Evolutionary conservation across 192 early-diverging fungal genomes (phyloP).

Genomic region (Neocallimastix lanati): DNA sequence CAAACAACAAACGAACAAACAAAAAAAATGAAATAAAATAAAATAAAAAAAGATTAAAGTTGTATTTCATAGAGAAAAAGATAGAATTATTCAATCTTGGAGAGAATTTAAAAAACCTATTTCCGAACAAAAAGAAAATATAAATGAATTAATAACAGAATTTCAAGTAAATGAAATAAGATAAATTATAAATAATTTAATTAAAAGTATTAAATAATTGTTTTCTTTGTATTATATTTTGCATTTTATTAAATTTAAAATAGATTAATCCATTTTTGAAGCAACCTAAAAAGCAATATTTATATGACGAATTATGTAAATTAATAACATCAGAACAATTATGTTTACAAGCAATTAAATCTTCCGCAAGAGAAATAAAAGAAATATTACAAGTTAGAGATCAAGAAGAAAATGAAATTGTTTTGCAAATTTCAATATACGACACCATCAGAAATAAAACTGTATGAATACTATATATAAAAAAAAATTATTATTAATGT

Average conservation of each 20-base stretch:
- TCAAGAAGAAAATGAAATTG: conserved; percentile 25
- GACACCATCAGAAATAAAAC: conserved; percentile 36
- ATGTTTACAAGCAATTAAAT: conserved; percentile 25
- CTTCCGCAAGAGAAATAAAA: conserved; percentile 18
- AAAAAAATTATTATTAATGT: no score
- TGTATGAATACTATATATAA: conserved; percentile 8
- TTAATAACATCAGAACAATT: conserved; percentile 19
- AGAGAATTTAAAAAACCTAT: conserved; percentile 32
- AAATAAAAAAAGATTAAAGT: conserved; percentile 17
- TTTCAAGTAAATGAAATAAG: conserved; percentile 6
- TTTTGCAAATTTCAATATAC: conserved; percentile 23
- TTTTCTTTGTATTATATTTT: no score
- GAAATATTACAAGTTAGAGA: conserved; percentile 24
- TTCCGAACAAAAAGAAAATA: conserved; percentile 25
- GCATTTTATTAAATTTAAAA: no score
- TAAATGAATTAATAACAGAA: conserved; percentile 14
- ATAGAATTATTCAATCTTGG: conserved; percentile 23
- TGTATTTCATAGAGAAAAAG: conserved; percentile 25
- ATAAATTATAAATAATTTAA: no score
- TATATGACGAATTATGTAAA: conserved; percentile 23
- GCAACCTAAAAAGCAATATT: conserved; percentile 29
- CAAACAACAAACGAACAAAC: no score
- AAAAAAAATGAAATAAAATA: no score
- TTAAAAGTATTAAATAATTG: no score
- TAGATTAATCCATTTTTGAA: conserved; percentile 28